These are phyloP conservation scores for Skeletonema grethae DNA, from an alignment of 108 stramenopile genomes.

Conservation along the genomic window DNA sequence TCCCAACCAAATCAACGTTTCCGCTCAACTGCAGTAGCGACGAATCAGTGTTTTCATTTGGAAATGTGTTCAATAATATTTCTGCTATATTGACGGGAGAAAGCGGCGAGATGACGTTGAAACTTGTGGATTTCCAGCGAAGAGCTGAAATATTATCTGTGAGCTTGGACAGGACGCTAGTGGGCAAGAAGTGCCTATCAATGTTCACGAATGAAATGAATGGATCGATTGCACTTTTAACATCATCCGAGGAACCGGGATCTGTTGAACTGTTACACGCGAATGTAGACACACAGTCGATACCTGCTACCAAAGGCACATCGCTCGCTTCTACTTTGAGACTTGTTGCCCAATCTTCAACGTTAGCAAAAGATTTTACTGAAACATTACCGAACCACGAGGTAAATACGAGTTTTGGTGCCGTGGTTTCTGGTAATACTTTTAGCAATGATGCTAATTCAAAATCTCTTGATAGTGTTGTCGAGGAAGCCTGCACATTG, in stretches of 20 bases:
- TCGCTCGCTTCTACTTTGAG: constrained; percentile 43
- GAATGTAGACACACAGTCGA: constrained; percentile 1
- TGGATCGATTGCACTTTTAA: constrained; percentile 42
- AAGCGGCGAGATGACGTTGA: constrained; percentile 16
- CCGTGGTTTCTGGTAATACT: background rate
- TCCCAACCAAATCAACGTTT: constrained; percentile 22
- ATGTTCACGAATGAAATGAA: constrained; percentile 48
- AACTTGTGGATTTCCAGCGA: constrained; percentile 42
- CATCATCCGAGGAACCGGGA: constrained; percentile 19
- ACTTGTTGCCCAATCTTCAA: constrained; percentile 27
- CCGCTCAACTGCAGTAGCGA: constrained; percentile 13
- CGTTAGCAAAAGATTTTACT: background rate
- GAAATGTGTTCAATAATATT: constrained; percentile 25
- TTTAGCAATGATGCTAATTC: background rate
- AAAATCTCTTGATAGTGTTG: background rate
- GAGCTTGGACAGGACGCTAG: constrained; percentile 27
- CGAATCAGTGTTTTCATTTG: constrained; percentile 45
- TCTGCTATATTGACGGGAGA: constrained; percentile 37
- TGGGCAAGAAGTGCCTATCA: constrained; percentile 32
- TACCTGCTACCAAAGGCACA: background rate
- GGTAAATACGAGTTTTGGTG: background rate
- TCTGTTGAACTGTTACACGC: constrained; percentile 27
- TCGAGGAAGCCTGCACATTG: constrained; percentile 16
- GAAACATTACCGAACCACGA: background rate
- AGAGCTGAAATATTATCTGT: constrained; percentile 39